Conservation (phyloP, 192 early-diverging fungal genomes). For the Linnemannia exigua region DNA sequence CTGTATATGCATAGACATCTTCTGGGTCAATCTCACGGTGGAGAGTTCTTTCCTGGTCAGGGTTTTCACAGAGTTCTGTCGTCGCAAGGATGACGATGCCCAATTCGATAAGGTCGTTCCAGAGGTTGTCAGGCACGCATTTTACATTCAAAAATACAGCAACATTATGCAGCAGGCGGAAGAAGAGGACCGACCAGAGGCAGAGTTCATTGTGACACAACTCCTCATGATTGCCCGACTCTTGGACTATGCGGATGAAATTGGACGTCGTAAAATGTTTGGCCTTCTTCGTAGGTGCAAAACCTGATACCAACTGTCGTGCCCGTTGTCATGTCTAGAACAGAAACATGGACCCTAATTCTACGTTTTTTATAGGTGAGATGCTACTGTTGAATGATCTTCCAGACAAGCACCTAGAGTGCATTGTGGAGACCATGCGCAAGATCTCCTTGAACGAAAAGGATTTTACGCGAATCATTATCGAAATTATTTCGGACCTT, state of each 20-base stretch:
- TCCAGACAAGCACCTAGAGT: slow-evolving; percentile 81
- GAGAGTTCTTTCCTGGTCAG: slow-evolving; percentile 65
- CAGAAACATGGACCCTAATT: background rate
- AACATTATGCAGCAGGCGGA: slow-evolving; percentile 64
- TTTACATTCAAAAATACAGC: slow-evolving; percentile 69
- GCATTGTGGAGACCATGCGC: slow-evolving; percentile 82
- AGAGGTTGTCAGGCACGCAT: slow-evolving; percentile 73
- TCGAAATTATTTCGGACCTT: slow-evolving; percentile 87
- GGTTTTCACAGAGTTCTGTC: slow-evolving; percentile 61
- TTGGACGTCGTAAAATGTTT: slow-evolving; percentile 87
- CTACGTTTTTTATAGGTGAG: slow-evolving; percentile 64
- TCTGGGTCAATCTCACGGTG: slow-evolving; percentile 69
- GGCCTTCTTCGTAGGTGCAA: slow-evolving; percentile 74
- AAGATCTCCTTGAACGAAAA: slow-evolving; percentile 84
- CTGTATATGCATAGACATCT: slow-evolving; percentile 55
- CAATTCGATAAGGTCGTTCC: slow-evolving; percentile 76
- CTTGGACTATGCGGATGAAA: slow-evolving; percentile 91
- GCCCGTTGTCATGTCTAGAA: background rate
- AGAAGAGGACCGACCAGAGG: slow-evolving; percentile 61
- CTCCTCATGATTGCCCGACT: slow-evolving; percentile 82
- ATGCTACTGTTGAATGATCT: slow-evolving; percentile 83
- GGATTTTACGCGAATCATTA: slow-evolving; percentile 85
- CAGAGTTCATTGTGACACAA: slow-evolving; percentile 79
- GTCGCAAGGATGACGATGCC: slow-evolving; percentile 69
- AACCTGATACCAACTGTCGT: background rate